These are phyloP conservation scores for Leccinum fallax DNA, from an alignment of 1,284 basidiomycete genomes.

Conservation along the genomic window DNA sequence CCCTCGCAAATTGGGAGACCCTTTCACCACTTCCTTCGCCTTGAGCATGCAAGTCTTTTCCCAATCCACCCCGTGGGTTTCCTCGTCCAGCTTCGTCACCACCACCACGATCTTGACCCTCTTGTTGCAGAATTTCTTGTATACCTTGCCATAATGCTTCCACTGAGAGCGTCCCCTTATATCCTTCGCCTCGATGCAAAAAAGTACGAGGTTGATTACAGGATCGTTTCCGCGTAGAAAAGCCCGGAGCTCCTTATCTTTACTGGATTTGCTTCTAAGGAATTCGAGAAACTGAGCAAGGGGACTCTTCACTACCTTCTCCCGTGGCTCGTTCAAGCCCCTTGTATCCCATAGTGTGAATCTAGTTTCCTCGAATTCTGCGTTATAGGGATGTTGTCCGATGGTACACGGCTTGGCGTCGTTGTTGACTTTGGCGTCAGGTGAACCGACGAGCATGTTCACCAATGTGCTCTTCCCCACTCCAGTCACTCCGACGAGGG, in stretches of 20 bases:
- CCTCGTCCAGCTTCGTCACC: constrained; percentile 43
- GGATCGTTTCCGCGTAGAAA: constrained; percentile 15
- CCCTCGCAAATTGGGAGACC: constrained; percentile 2
- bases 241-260: constrained; percentile 2
- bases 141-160: constrained; percentile 18
- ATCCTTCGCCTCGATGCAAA: constrained; percentile 20
- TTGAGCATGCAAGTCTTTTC: constrained; percentile 31
- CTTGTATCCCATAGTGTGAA: constrained; percentile 20
- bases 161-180: constrained; percentile 14
- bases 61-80: constrained; percentile 29
- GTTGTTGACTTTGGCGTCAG: constrained; percentile 12
- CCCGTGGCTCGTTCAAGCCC: constrained; percentile 15
- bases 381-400: constrained; percentile 1
- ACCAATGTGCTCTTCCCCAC: constrained; percentile 26
- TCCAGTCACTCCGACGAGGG: constrained; percentile 20
- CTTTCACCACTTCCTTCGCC: constrained; percentile 3
- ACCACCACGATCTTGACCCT: constrained; percentile 20
- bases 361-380: background rate
- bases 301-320: background rate
- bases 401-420: constrained; percentile 15
- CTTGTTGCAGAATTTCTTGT: constrained; percentile 15
- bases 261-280: constrained; percentile 11
- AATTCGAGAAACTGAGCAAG: constrained; percentile 10
- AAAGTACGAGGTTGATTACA: constrained; percentile 15
- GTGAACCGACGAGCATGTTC: constrained; percentile 15